Conservation (phyloP, 2,329 filamentous ascomycete species). For the Pseudogymnoascus verrucosus region DNA sequence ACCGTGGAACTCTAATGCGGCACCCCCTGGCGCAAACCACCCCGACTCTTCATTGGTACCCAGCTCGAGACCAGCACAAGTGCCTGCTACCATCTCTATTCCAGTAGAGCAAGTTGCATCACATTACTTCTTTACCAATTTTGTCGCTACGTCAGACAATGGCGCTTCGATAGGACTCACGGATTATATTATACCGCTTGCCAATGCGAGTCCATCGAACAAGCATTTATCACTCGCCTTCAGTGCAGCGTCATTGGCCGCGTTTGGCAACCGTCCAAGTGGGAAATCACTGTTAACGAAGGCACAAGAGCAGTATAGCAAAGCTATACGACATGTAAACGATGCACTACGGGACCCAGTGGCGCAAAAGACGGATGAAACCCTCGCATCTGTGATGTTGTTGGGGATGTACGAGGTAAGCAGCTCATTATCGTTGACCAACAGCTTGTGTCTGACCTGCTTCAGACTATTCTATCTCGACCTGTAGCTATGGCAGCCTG, state of each 20-base stretch:
- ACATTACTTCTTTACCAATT: slow-evolving; percentile 55
- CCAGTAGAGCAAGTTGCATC: slow-evolving; percentile 47
- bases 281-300: slow-evolving; percentile 28
- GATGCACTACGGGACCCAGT: slow-evolving; percentile 44
- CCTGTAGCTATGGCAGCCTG: slow-evolving; percentile 49
- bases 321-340: slow-evolving; percentile 46
- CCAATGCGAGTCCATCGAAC: slow-evolving; percentile 37
- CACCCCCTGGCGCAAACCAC: not conserved
- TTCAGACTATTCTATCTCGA: slow-evolving; percentile 41
- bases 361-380: slow-evolving; percentile 45
- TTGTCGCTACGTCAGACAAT: slow-evolving; percentile 45
- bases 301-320: slow-evolving; percentile 46
- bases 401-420: slow-evolving; percentile 51
- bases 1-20: not conserved
- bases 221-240: slow-evolving; percentile 49
- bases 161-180: slow-evolving; percentile 47
- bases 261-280: slow-evolving; percentile 44
- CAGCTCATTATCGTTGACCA: not conserved
- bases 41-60: slow-evolving; percentile 11
- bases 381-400: slow-evolving; percentile 51
- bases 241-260: slow-evolving; percentile 50
- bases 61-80: slow-evolving; percentile 12
- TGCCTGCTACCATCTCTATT: slow-evolving; percentile 34
- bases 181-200: slow-evolving; percentile 50
- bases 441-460: slow-evolving; percentile 11